phyloP scores from a whole-genome alignment of 495 filamentous ascomycete genomes.

The Talaromyces adpressus region DNA sequence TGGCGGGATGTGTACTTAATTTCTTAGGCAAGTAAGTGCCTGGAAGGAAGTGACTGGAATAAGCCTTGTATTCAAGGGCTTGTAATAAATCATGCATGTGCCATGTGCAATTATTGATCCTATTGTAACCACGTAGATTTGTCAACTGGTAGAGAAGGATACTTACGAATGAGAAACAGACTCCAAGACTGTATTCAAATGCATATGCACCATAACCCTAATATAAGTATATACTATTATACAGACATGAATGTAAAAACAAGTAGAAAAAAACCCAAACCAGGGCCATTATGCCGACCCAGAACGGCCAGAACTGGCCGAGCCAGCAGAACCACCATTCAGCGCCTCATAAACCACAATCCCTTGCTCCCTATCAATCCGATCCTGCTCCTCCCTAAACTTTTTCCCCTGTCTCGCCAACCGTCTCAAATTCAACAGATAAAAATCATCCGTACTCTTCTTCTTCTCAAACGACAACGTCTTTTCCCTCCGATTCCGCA shows the following conservation, averaged over 20 bases:
- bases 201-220: not conserved
- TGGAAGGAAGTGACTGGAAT: too few relatives aligned
- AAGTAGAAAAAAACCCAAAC: not conserved
- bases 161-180: too few relatives aligned
- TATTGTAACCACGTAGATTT: too few relatives aligned
- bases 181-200: not conserved
- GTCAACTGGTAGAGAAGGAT: too few relatives aligned
- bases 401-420: conserved; percentile 35
- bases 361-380: conserved; percentile 33
- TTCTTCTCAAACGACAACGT: conserved; percentile 29
- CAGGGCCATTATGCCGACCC: not conserved
- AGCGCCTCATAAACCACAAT: conserved; percentile 19
- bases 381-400: conserved; percentile 42
- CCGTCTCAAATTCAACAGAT: conserved; percentile 31
- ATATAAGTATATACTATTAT: not conserved
- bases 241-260: not conserved
- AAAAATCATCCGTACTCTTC: conserved; percentile 23
- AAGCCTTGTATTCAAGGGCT: not conserved
- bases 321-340: not conserved
- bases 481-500: conserved; percentile 44
- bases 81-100: not conserved
- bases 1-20: not conserved
- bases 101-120: too few relatives aligned
- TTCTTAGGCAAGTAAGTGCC: too few relatives aligned
- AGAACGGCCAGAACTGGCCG: not conserved